Base-by-base conservation (phyloP, 1,284 basidiomycete genomes). In the Tylopilus orsonianus region DNA sequence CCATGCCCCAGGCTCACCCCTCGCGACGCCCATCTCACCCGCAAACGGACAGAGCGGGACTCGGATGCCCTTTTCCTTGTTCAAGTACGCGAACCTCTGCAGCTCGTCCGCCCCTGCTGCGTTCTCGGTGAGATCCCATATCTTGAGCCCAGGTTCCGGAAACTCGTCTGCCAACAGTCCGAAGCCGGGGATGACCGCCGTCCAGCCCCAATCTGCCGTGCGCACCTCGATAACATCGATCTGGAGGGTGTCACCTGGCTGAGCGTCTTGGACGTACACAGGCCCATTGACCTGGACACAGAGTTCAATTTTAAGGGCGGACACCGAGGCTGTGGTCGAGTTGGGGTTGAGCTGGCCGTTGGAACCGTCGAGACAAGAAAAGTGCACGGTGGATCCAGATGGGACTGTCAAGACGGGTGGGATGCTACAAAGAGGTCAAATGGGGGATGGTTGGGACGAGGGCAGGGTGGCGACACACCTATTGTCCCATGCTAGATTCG, bases 1-100 rank as follows among this genome's bases (percentile, higher is more conserved):
- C 56, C 74, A 76, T 23, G 77, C 69, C 1, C 81, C 81, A 7
- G 59, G 58, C 46, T 68, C 66, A 9, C 71, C 78, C n/a, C 71
- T 74, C n/a, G 77, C 81, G 10, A 83, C 75, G n/a, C 81, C 80
- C 78, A 84, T 81, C 64, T 83, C 80, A 0, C 81, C 81, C 5
- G 77, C 73, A 58, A 83, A 83, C 8, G 81, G 80, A 27, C 70
- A 60, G 14, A 82, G 50, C 3, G 77, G 78, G 20, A 80, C 67
- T 50, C 62, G 64, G 9, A 83, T 75, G 20, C 70, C 68, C 46
- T 70, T 75, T 35, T 57, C 66, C 53, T 74, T 67, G 56, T 80
- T 73, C 55, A 80, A 76, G 68, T 72, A 79, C 18, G 77, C 71
- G 46, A 68, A 74, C 18, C 33, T 27, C 9, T 40, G 14, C 19